Evolutionary conservation across 2,329 filamentous ascomycete species (phyloP).

Genomic region (Camillea tinctor): DNA sequence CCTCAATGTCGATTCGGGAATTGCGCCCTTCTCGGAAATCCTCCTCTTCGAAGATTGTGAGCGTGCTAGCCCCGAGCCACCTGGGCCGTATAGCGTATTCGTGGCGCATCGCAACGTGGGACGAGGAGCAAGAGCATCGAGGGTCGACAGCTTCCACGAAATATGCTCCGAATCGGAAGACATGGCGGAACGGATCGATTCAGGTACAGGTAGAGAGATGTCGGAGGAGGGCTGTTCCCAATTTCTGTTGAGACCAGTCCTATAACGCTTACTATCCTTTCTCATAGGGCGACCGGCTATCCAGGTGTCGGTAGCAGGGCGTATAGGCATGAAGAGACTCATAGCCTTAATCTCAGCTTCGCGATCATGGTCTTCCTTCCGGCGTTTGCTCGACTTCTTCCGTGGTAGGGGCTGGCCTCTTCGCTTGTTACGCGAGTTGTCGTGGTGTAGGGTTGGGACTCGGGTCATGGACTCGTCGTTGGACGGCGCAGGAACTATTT

Average conservation of each 20-base stretch:
- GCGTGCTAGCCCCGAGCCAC: constrained; percentile 45
- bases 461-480: constrained; percentile 30
- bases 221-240: constrained; percentile 67
- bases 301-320: constrained; percentile 59
- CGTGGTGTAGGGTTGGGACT: constrained; percentile 54
- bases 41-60: constrained; percentile 52
- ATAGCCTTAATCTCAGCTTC: constrained; percentile 89
- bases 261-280: constrained; percentile 65
- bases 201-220: constrained; percentile 70
- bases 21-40: constrained; percentile 49
- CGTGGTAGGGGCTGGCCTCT: constrained; percentile 59
- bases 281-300: constrained; percentile 59
- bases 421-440: constrained; percentile 55
- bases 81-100: constrained; percentile 56
- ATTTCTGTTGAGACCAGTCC: constrained; percentile 51
- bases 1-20: constrained; percentile 60
- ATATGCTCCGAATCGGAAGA: constrained; percentile 72
- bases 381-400: constrained; percentile 74
- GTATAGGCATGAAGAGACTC: constrained; percentile 66
- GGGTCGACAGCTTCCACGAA: constrained; percentile 75
- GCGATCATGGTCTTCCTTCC: constrained; percentile 70
- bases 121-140: constrained; percentile 80
- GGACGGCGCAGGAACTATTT: constrained; percentile 10
- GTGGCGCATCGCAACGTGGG: constrained; percentile 77
- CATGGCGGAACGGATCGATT: constrained; percentile 74